Conservation (phyloP, 2,329 filamentous ascomycete species). For the Talaromyces sp. region DNA sequence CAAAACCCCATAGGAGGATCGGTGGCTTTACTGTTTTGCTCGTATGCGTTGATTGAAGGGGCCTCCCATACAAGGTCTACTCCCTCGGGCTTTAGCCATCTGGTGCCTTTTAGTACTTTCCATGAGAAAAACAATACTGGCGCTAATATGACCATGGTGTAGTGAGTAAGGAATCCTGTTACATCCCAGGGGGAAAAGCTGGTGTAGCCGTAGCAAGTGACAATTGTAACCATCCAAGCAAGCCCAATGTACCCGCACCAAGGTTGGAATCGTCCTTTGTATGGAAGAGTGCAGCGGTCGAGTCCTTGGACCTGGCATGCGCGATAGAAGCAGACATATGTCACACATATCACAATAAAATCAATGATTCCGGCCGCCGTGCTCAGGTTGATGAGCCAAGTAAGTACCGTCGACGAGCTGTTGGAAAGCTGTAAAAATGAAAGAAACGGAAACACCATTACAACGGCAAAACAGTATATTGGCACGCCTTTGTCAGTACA, state of each 20-base stretch:
- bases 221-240: constrained; percentile 74
- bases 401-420: constrained; percentile 51
- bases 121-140: constrained; percentile 61
- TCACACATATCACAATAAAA: constrained; percentile 58
- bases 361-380: constrained; percentile 52
- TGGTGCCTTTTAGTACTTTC: constrained; percentile 40
- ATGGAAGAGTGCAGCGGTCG: constrained; percentile 51
- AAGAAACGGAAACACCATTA: constrained; percentile 58
- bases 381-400: constrained; percentile 53
- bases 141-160: constrained; percentile 69
- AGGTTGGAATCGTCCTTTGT: constrained; percentile 63
- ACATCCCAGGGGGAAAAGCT: constrained; percentile 49
- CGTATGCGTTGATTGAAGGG: neutral
- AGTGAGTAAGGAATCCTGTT: constrained; percentile 69
- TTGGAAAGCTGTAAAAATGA: constrained; percentile 60
- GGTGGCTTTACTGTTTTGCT: neutral
- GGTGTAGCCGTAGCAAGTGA: constrained; percentile 50
- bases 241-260: constrained; percentile 63
- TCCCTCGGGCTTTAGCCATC: no score
- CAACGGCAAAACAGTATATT: constrained; percentile 56
- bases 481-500: constrained; percentile 67
- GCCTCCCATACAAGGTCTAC: no score
- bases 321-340: constrained; percentile 59
- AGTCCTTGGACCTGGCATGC: constrained; percentile 57
- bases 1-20: neutral